Percentiles rank a stretch among this genome's conserved stretches.
Evolutionary conservation across 805 yeast genomes (phyloP).

Genomic region (Grigorovia humatica): DNA sequence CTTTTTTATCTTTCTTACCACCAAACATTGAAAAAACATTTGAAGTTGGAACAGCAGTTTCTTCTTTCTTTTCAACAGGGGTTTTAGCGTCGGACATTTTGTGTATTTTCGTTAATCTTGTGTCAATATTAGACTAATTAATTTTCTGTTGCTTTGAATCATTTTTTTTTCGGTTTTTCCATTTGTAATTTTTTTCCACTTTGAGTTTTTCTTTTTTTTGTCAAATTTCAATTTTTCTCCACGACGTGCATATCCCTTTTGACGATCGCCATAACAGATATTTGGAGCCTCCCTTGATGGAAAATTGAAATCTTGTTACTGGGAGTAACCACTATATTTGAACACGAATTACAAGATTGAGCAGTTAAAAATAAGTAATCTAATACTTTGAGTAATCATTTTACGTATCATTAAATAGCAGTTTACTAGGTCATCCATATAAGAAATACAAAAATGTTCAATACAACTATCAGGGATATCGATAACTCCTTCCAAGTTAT

Average conservation of each 20-base stretch:
- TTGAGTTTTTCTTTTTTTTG: too few species aligned
- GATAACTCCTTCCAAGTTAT: not conserved
- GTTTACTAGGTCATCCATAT: too few species aligned
- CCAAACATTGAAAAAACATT: slow-evolving; percentile 94
- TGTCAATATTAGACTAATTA: too few species aligned
- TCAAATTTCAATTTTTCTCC: not conserved
- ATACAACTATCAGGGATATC: not conserved
- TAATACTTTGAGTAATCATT: too few species aligned
- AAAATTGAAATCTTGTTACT: not conserved
- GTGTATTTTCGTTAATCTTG: too few species aligned
- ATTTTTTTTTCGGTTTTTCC: not conserved
- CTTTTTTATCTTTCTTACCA: slow-evolving; percentile 66
- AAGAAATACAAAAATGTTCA: not conserved
- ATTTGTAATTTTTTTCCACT: not conserved
- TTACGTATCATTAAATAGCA: too few species aligned
- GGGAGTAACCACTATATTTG: not conserved
- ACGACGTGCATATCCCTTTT: not conserved
- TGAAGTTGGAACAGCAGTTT: slow-evolving; percentile 43
- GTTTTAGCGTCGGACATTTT: slow-evolving; percentile 15
- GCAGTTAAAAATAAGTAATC: too few species aligned
- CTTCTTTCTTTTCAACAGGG: slow-evolving; percentile 6
- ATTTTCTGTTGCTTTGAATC: not conserved
- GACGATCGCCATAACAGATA: not conserved
- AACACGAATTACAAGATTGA: too few species aligned
- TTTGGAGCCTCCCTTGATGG: not conserved